phyloP scores from a whole-genome alignment of 352 stramenopile species.

The Phytophthora pisi region DNA sequence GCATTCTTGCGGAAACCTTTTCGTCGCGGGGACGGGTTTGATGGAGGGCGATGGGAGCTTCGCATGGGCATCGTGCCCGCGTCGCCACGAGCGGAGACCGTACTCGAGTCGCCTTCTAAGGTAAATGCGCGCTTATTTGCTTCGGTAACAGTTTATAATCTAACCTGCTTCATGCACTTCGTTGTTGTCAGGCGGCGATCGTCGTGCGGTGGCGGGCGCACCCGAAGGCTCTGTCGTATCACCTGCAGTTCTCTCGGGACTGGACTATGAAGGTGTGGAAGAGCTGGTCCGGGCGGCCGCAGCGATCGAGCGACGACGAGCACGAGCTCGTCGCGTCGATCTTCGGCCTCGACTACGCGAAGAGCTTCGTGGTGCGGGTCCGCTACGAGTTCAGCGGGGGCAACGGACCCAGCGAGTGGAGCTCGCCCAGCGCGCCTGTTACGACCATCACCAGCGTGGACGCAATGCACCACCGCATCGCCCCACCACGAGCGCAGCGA shows the following conservation, averaged over 20 bases:
- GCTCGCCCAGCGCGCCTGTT: constrained; percentile 49
- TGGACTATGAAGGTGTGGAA: constrained; percentile 84
- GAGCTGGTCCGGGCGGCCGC: constrained; percentile 63
- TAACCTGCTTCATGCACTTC: neutral
- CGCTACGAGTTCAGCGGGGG: constrained; percentile 65
- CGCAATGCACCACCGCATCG: constrained; percentile 28
- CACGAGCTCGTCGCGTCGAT: constrained; percentile 67
- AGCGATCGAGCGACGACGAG: constrained; percentile 52
- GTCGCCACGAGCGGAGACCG: constrained; percentile 49
- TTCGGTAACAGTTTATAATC: neutral
- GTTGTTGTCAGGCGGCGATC: constrained; percentile 54
- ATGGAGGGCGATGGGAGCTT: constrained; percentile 47
- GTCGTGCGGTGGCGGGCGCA: constrained; percentile 63
- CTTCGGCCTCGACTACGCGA: constrained; percentile 71
- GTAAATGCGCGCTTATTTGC: constrained; percentile 27
- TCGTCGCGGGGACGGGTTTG: constrained; percentile 58
- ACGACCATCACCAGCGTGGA: constrained; percentile 49
- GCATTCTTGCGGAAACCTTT: constrained; percentile 77
- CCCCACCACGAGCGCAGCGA: constrained; percentile 24
- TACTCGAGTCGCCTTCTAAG: constrained; percentile 66
- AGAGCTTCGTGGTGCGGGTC: constrained; percentile 77
- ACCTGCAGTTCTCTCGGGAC: constrained; percentile 77
- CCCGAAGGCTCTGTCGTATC: constrained; percentile 56
- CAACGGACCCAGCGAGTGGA: constrained; percentile 67
- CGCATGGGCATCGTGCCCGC: constrained; percentile 53